Conservation (phyloP, 1,284 basidiomycete species). For the Stereum hirsutum region DNA sequence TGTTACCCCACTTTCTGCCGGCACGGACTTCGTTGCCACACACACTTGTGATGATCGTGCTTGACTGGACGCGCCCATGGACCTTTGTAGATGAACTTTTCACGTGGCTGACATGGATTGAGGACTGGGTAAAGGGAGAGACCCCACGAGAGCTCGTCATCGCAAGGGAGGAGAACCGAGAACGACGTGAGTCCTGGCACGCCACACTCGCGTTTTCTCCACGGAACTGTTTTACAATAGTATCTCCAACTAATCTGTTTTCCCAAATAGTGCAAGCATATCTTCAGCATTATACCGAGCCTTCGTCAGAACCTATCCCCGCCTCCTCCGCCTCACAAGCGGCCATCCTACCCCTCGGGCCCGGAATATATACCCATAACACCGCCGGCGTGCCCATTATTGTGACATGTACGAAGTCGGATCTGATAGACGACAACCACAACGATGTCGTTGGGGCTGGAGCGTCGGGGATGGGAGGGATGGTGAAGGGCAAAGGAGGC, state of each 20-base stretch:
- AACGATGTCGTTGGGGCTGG: slow-evolving; percentile 65
- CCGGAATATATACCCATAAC: slow-evolving; percentile 77
- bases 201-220: background rate
- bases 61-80: slow-evolving; percentile 97
- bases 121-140: slow-evolving; percentile 71
- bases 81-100: slow-evolving; percentile 84
- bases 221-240: slow-evolving; percentile 8
- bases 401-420: slow-evolving; percentile 88
- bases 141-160: slow-evolving; percentile 59
- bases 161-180: slow-evolving; percentile 69
- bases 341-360: slow-evolving; percentile 69
- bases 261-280: slow-evolving; percentile 71
- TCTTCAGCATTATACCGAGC: slow-evolving; percentile 86
- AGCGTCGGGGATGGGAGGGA: slow-evolving; percentile 65
- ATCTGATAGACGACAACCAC: slow-evolving; percentile 76
- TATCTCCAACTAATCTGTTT: background rate
- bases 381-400: slow-evolving; percentile 79
- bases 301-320: slow-evolving; percentile 53
- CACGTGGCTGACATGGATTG: slow-evolving; percentile 81
- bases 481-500: slow-evolving; percentile 79
- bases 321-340: slow-evolving; percentile 42
- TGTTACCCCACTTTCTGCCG: slow-evolving; percentile 82
- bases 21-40: slow-evolving; percentile 63
- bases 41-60: slow-evolving; percentile 76
- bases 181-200: slow-evolving; percentile 58